Evolutionary conservation across 2,329 filamentous ascomycete genomes (phyloP).

Genomic region (Fusarium pilosicola): DNA sequence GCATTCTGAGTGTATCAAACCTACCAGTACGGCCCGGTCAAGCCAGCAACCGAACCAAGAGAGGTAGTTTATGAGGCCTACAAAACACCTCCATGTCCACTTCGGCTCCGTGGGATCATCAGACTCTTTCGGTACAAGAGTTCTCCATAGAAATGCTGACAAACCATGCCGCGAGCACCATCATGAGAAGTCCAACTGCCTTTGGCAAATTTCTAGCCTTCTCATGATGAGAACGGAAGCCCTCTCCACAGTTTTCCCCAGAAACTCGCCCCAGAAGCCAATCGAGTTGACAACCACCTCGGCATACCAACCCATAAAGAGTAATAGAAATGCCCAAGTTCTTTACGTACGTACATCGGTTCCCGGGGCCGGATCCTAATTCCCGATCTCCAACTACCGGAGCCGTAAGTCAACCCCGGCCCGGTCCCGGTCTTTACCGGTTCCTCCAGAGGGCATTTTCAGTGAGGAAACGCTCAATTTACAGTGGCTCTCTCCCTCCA

Average conservation of each 20-base stretch:
- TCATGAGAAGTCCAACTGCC: background rate
- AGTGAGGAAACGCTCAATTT: background rate
- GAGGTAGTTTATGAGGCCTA: background rate
- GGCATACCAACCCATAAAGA: slow-evolving; percentile 13
- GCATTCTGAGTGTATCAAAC: background rate
- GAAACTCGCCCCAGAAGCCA: slow-evolving; percentile 1
- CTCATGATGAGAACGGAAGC: slow-evolving; percentile 9
- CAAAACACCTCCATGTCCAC: background rate
- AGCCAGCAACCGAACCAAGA: slow-evolving; percentile 1
- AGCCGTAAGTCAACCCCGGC: slow-evolving; percentile 11
- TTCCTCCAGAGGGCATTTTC: slow-evolving; percentile 14
- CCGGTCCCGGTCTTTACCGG: slow-evolving; percentile 39
- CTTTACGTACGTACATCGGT: slow-evolving; percentile 17
- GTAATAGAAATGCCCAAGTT: slow-evolving; percentile 11
- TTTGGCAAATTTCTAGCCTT: background rate
- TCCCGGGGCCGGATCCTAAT: slow-evolving; percentile 37
- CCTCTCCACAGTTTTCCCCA: slow-evolving; percentile 30
- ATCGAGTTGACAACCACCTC: background rate
- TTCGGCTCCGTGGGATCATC: slow-evolving; percentile 14
- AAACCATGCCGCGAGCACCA: background rate
- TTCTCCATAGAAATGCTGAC: slow-evolving; percentile 4
- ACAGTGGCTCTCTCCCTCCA: background rate
- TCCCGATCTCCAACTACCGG: slow-evolving; percentile 2
- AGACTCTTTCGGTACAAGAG: background rate
- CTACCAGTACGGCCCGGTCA: slow-evolving; percentile 13